Percentiles rank a stretch among this genome's conserved stretches.
phyloP scores from a whole-genome alignment of 106 monocot species.

The Dendrobium nobile region DNA sequence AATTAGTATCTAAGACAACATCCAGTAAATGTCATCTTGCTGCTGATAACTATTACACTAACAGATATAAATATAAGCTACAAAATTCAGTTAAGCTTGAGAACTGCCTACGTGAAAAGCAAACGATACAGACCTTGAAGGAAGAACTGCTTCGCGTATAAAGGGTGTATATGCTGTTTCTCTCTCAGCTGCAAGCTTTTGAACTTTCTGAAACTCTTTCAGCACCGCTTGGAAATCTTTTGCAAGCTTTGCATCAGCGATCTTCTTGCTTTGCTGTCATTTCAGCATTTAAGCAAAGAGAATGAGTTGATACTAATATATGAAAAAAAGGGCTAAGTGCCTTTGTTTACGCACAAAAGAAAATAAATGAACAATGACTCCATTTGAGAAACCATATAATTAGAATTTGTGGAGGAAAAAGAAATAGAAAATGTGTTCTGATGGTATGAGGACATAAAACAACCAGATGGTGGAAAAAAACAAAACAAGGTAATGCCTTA shows the following conservation, averaged over 20 bases:
- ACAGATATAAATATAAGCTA: not conserved
- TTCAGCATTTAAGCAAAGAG: not conserved
- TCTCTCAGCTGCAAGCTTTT: slow-evolving; percentile 64
- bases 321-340: not conserved
- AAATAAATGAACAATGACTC: not conserved
- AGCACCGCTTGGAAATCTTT: slow-evolving; percentile 81
- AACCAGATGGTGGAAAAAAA: not conserved
- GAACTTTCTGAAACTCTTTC: slow-evolving; percentile 71
- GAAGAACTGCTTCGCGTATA: slow-evolving; percentile 54
- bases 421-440: not conserved
- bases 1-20: not conserved
- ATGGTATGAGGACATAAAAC: not conserved
- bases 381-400: not conserved
- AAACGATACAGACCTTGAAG: slow-evolving; percentile 34
- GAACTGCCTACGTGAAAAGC: not conserved
- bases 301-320: not conserved
- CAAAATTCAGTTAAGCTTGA: not conserved
- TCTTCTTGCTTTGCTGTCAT: slow-evolving; percentile 57
- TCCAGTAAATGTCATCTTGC: not conserved
- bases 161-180: slow-evolving; percentile 69
- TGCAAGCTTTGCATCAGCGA: slow-evolving; percentile 75
- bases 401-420: not conserved
- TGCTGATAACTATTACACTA: not conserved
- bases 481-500: not conserved
- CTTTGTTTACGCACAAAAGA: not conserved